Percentiles rank a stretch among this genome's conserved stretches.
Conservation (phyloP, 306 rosid species). For the Chamaecrista fasciculata region DNA sequence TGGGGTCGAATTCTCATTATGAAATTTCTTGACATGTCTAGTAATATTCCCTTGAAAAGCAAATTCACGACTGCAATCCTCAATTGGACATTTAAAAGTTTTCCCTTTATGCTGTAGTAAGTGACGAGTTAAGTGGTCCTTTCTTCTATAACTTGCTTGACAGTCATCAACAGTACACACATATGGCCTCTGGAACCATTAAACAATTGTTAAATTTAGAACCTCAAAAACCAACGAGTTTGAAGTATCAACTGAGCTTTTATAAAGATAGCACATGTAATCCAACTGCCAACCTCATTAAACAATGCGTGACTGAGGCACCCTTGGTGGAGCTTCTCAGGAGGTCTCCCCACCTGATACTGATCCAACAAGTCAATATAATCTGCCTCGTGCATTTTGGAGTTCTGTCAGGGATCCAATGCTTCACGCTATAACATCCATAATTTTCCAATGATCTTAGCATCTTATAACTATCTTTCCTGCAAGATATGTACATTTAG, state of each 20-base stretch:
- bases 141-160: constrained; percentile 54
- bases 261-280: neutral
- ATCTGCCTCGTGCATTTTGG: constrained; percentile 90
- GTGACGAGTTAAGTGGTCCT: constrained; percentile 72
- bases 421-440: constrained; percentile 68
- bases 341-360: constrained; percentile 78
- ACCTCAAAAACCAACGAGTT: neutral
- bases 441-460: constrained; percentile 25
- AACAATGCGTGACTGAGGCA: constrained; percentile 52
- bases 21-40: constrained; percentile 45
- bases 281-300: constrained; percentile 40
- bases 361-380: constrained; percentile 64
- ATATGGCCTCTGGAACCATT: constrained; percentile 49
- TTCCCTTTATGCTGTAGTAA: constrained; percentile 55
- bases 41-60: constrained; percentile 36
- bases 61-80: constrained; percentile 46
- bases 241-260: neutral
- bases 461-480: constrained; percentile 48
- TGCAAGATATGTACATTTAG: constrained; percentile 55
- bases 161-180: constrained; percentile 48
- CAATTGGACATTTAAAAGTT: constrained; percentile 47
- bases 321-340: constrained; percentile 74
- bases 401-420: constrained; percentile 96
- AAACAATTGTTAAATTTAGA: neutral
- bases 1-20: constrained; percentile 27